Base-by-base conservation (phyloP, 495 filamentous ascomycete species). In the Podospora conica region DNA sequence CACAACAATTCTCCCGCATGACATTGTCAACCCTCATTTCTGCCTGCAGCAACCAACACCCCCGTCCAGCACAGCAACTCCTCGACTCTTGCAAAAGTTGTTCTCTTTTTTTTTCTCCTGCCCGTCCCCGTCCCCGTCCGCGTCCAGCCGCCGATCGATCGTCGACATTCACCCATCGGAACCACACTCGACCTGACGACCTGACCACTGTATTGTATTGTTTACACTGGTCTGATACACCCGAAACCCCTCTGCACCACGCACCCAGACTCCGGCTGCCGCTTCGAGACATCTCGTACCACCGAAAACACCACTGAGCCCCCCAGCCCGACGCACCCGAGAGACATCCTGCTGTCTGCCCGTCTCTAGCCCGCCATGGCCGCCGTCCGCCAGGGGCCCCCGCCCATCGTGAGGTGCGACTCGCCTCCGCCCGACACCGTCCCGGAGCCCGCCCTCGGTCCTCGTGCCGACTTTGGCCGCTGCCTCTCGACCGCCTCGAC, bases 401-500 rank as follows among this genome's bases (percentile, higher is more conserved):
- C 69, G n/a, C 76, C 77, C 40, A 71, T 69, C 9, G 66, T 78
- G 20, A 76, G 80, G 40, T 75, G 77, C 65, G 75, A 75, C 55
- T 88, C 86, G 18, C 87, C 88, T 9, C 87, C 89, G 48, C 88
- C 89, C 59, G 88, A 87, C 55, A 82, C 82, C 18, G 84, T 85
- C 1, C 90, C 91, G 22, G 87, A 84, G 15, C 84, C 86, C 11
- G 89, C 88, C 59, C 81, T 92, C 58, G 84, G 85, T 18, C 81
- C 86, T 25, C 82, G 83, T 65, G 65, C 87, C 84, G 58, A 80
- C n/a, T 85, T 88, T 60, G 88, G 86, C 63, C 87, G 91, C 31
- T 90, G 87, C 65, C 82, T 92, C 65, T 96, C 92, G 53, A 88
- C 89, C 58, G 83, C 86, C 31, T 96, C 92, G 23, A 90, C 88